These are phyloP conservation scores for Centella asiatica DNA, from an alignment of 129 eudicot species.

Conservation along the genomic window DNA sequence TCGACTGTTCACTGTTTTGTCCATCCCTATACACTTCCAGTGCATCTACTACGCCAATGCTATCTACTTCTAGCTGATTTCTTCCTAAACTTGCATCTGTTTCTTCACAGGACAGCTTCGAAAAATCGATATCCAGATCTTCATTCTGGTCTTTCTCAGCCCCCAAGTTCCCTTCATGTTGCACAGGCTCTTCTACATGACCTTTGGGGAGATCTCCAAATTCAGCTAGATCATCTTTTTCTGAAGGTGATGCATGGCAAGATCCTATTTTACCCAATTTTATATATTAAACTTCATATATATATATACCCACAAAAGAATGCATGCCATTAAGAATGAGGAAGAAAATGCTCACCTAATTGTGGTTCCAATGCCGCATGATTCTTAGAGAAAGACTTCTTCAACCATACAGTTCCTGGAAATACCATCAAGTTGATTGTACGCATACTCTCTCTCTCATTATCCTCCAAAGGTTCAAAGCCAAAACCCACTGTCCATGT, in stretches of 20 bases:
- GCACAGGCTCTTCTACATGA: background rate
- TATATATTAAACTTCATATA: background rate
- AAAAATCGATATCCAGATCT: background rate
- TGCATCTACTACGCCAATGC: slow-evolving; percentile 5
- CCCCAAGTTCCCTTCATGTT: background rate
- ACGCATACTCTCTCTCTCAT: slow-evolving; percentile 48
- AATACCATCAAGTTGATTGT: slow-evolving; percentile 74
- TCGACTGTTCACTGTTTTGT: slow-evolving; percentile 5
- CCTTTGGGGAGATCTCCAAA: background rate
- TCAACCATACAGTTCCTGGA: slow-evolving; percentile 85
- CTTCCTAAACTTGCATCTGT: background rate
- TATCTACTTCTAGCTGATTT: background rate
- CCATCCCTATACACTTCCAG: background rate
- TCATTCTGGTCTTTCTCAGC: slow-evolving; percentile 3
- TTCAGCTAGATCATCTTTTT: slow-evolving; percentile 8
- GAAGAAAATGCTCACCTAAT: slow-evolving; percentile 17
- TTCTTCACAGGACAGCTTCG: slow-evolving; percentile 3
- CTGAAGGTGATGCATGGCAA: slow-evolving; percentile 3
- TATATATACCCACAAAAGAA: background rate
- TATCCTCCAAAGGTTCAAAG: slow-evolving; percentile 54
- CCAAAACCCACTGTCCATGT: slow-evolving; percentile 87
- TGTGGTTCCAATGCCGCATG: slow-evolving; percentile 10
- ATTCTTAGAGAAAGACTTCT: slow-evolving; percentile 43
- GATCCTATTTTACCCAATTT: slow-evolving; percentile 2
- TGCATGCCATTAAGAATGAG: background rate